Evolutionary conservation across 495 filamentous ascomycete genomes (phyloP).

Genomic region (Endocarpon pusillum): DNA sequence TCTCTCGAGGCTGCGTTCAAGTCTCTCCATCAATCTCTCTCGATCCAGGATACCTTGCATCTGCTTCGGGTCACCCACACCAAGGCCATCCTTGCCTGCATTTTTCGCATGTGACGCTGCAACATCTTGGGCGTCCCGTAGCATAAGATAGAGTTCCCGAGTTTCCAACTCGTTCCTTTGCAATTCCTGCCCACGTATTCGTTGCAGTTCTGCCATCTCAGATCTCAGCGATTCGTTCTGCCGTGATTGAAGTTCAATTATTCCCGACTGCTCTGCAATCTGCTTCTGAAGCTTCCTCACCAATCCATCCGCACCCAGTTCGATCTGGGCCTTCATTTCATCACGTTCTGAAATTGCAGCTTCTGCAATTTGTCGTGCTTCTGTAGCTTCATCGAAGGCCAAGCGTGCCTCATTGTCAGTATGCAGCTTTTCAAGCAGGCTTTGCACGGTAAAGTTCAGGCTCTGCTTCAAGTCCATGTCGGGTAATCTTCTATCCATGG

Average conservation of each 20-base stretch:
- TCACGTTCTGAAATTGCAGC: constrained; percentile 90
- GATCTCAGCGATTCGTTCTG: constrained; percentile 76
- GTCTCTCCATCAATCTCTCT: constrained; percentile 73
- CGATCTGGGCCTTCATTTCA: constrained; percentile 85
- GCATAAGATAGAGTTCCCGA: constrained; percentile 92
- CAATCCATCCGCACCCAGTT: constrained; percentile 82
- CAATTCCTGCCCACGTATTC: constrained; percentile 74
- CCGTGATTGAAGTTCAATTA: constrained; percentile 75
- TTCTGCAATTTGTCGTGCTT: constrained; percentile 82
- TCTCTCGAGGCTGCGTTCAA: constrained; percentile 87
- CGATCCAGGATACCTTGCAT: constrained; percentile 90
- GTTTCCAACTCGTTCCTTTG: constrained; percentile 94
- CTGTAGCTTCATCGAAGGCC: constrained; percentile 74
- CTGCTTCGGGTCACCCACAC: constrained; percentile 47
- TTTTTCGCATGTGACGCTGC: constrained; percentile 76
- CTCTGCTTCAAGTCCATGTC: constrained; percentile 97
- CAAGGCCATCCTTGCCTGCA: constrained; percentile 33
- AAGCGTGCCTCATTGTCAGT: constrained; percentile 89
- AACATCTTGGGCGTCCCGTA: constrained; percentile 91
- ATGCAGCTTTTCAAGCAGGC: constrained; percentile 81
- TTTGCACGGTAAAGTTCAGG: constrained; percentile 93
- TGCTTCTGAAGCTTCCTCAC: constrained; percentile 88
- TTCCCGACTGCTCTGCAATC: constrained; percentile 73
- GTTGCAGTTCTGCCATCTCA: constrained; percentile 74
- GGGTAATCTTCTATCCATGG: constrained; percentile 89